Evolutionary conservation across 2,329 filamentous ascomycete genomes (phyloP).

Genomic region (Endocalyx cinctus): DNA sequence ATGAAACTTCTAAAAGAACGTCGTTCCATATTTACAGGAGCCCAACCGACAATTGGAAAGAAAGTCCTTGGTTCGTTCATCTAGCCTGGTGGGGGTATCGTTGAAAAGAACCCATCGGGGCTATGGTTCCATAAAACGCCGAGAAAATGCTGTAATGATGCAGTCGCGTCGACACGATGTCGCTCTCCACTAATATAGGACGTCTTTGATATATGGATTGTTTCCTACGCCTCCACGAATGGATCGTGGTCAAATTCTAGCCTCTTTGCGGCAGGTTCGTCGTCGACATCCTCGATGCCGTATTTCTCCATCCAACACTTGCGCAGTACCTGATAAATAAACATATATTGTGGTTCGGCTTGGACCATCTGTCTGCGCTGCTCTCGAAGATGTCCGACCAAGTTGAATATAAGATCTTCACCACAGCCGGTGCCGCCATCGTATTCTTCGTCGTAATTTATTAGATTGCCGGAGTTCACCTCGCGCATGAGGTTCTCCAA

Average conservation of each 20-base stretch:
- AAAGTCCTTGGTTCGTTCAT: too few species aligned
- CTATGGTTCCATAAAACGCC: too few species aligned
- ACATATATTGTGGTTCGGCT: conserved; percentile 75
- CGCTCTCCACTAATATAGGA: too few species aligned
- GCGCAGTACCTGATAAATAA: conserved; percentile 82
- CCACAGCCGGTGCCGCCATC: conserved; percentile 15
- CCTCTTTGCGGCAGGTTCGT: conserved; percentile 44
- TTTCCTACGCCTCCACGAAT: conserved; percentile 34
- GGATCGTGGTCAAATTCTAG: conserved; percentile 44
- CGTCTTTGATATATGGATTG: too few species aligned
- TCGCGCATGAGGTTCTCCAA: conserved; percentile 88
- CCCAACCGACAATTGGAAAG: too few species aligned
- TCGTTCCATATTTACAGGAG: too few species aligned
- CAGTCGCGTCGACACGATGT: too few species aligned
- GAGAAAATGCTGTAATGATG: too few species aligned
- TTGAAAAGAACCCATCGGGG: too few species aligned
- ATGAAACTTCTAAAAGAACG: too few species aligned
- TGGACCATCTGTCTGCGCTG: conserved; percentile 97
- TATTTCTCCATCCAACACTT: conserved; percentile 69
- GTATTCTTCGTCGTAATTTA: conserved; percentile 34
- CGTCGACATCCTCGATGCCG: conserved; percentile 25
- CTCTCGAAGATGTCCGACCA: conserved; percentile 75
- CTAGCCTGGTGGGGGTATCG: too few species aligned
- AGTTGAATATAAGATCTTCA: conserved; percentile 68
- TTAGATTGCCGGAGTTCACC: conserved; percentile 68